Percentiles rank a stretch among this genome's conserved stretches.
These are phyloP conservation scores for Microbotryomycetes sp. DNA, from an alignment of 1,284 basidiomycete species.

Conservation along the genomic window DNA sequence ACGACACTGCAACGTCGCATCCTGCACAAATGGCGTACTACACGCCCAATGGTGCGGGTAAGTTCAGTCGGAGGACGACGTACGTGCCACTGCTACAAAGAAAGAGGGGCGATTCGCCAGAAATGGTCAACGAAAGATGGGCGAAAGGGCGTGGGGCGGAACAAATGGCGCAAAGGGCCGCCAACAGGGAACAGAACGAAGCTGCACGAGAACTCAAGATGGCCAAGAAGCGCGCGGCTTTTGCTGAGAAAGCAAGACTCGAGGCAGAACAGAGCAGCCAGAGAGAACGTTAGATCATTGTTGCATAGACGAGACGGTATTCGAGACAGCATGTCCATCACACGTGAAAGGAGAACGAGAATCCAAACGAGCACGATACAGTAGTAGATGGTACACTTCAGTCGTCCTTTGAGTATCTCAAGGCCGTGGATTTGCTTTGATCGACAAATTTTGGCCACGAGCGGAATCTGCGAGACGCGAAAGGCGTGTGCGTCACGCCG, in stretches of 20 bases:
- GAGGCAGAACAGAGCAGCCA: constrained; percentile 2
- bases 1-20: not conserved
- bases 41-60: constrained; percentile 68
- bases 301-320: no score
- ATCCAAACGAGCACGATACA: no score
- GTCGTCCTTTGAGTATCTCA: no score
- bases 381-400: no score
- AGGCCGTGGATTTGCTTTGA: not conserved
- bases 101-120: constrained; percentile 60
- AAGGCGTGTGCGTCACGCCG: constrained; percentile 20
- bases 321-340: no score
- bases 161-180: constrained; percentile 20
- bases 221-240: constrained; percentile 22
- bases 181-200: constrained; percentile 14
- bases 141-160: constrained; percentile 46
- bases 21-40: constrained; percentile 34
- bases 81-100: constrained; percentile 62
- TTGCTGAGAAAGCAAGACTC: constrained; percentile 1
- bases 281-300: no score
- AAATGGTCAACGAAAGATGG: constrained; percentile 70
- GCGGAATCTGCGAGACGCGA: not conserved
- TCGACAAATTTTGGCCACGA: not conserved
- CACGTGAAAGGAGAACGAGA: no score
- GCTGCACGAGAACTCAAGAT: constrained; percentile 18
- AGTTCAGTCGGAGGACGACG: constrained; percentile 52